Base-by-base conservation (phyloP, 148 eudicot species). In the Chenopodium quinoa region DNA sequence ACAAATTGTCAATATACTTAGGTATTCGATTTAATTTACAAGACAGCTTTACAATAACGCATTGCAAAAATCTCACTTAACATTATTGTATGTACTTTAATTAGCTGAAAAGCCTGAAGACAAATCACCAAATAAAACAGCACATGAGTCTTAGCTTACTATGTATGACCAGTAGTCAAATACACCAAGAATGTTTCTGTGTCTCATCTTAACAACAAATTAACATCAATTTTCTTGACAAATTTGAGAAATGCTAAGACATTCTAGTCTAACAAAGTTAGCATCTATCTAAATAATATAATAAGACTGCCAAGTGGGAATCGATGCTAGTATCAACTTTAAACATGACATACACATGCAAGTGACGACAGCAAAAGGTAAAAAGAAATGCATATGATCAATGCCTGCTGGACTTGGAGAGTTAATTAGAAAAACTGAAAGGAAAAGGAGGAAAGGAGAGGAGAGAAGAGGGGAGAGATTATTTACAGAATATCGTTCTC, bases 401-500 rank as follows among this genome's bases (percentile, higher is more conserved):
- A 70, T 1, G 22, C 54, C 46, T 47, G 58, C 56, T 47, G 60
- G 17, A 46, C 34, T 73, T 48, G 60, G 56, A 73, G 73, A 16
- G 20, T 17, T 69, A 2, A 11, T 23, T 1, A n/a, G 25, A 10
- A 34, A 7, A n/a, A 50, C 32, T 37, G 44, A 0, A 40, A 40
- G 44, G 44, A 40, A 40, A 40, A 40, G 44, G 44, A 40, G 44
- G 31, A 11, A 20, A 31, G 11, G 17, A 20, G 9, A 73, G 29
- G 40, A 22, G 63, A 52, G 12, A 22, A 32, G 82, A 52, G 60
- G 6, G 62, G 27, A 79, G 73, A 60, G 0, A 66, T 66, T 66
- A 77, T 54, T 78, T 90, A 93, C 97, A 69, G 95, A 93, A 80
- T 89, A 92, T 65, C 97, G 92, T 71, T 90, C 93, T 84, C 80